Base-by-base conservation (phyloP, 441 rosid genomes). In the Melastoma candidum region DNA sequence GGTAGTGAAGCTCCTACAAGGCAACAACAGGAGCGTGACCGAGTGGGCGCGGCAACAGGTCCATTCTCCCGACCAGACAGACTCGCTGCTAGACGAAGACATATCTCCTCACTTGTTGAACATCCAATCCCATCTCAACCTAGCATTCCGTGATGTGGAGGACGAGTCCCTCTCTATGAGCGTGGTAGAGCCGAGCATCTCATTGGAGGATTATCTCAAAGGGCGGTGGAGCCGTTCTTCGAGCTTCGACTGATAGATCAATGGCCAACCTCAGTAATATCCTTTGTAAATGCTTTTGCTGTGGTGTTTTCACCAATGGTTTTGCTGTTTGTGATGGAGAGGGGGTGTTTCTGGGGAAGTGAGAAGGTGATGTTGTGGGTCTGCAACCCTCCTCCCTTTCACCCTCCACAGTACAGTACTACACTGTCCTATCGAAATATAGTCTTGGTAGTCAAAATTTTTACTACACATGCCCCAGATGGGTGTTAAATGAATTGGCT, bases 181-280 rank as follows among this genome's bases (percentile, higher is more conserved):
- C 70, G 75, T 82, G 70, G 58, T 72, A 0, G 92, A 84, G 47
- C 83, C 77, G 45, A 51, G 73, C 5, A 49, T 84, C 50, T 79
- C 87, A 1, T 58, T 81, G 59, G 92, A 84, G 64, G 87, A 81
- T 57, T 84, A 84, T 56, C 61, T 84, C 32, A 76, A 70, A 65
- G 92, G 92, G 54, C 74, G 92, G 65, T 81, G 84, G 69, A 84
- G 85, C 66, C 83, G 81, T 51, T 81, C 85, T 5, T 77, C 87
- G 11, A 84, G 92, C 82, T 81, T 84, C 7, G 87, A 84, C 74
- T 81, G 64, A 76, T 12, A 68, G 25, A 29, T 25, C 10, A 26
- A 49, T 56, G 55, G 55, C 49, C 41, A 3, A 36, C 41, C 41
- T 36, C 8, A 36, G 8, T 6, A 36, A 36, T 36, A 36, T 36